A percentile compares a stretch with the other conserved stretches of the same genome.
phyloP scores from a whole-genome alignment of 2,329 filamentous ascomycete species.

The Colletotrichum endophyticum region DNA sequence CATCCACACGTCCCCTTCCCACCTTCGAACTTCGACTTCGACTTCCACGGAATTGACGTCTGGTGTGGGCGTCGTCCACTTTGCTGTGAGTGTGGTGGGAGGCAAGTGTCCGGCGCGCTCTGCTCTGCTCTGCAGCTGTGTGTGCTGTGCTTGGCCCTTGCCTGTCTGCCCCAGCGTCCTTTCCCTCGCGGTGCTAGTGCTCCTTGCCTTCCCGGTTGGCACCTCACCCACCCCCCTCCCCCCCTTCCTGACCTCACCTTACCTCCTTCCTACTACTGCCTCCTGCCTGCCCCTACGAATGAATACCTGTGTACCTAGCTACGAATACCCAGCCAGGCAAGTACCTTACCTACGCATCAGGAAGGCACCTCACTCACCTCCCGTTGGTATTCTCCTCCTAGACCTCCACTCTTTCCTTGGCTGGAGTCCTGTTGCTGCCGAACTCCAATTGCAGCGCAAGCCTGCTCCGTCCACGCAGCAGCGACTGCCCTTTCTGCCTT shows the following conservation, averaged over 20 bases:
- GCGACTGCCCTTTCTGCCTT: background rate
- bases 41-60: background rate
- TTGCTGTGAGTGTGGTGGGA: background rate
- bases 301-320: background rate
- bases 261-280: background rate
- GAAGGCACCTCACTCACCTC: background rate
- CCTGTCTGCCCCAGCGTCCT: background rate
- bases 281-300: background rate
- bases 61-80: background rate
- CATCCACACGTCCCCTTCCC: background rate
- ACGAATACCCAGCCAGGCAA: background rate
- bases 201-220: constrained; percentile 1
- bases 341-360: background rate
- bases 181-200: background rate
- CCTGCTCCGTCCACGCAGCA: background rate
- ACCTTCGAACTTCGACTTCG: background rate
- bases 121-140: background rate
- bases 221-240: background rate
- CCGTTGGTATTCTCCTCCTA: background rate
- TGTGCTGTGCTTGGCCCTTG: background rate
- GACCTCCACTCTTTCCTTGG: constrained; percentile 14
- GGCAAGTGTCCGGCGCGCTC: background rate
- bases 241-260: background rate
- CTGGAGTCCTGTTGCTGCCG: constrained; percentile 7
- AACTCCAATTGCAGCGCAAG: constrained; percentile 2